Percentiles rank a stretch among this genome's conserved stretches.
phyloP scores from a whole-genome alignment of 2,329 filamentous ascomycete genomes.

The Cryphonectria japonica region DNA sequence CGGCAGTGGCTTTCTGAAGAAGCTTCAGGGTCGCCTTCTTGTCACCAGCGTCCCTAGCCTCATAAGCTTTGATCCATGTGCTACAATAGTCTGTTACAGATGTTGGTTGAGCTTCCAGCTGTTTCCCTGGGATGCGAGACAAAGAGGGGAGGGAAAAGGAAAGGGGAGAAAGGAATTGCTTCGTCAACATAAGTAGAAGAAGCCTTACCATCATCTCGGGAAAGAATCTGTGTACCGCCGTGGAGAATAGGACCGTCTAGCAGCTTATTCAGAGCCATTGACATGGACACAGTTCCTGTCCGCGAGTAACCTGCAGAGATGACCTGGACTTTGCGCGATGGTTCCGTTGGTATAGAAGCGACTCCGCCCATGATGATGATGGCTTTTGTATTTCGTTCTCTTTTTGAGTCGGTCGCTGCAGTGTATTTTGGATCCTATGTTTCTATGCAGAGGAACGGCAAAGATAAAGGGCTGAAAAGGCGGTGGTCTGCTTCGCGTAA shows the following conservation, averaged over 20 bases:
- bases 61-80: slow-evolving; percentile 34
- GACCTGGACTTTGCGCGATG: slow-evolving; percentile 20
- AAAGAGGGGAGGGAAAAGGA: too few species aligned
- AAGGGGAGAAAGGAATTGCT: background rate
- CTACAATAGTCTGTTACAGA: slow-evolving; percentile 28
- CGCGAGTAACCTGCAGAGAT: slow-evolving; percentile 28
- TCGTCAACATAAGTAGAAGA: background rate
- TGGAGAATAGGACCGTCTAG: slow-evolving; percentile 22
- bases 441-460: too few species aligned
- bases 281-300: slow-evolving; percentile 28
- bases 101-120: too few species aligned
- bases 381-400: too few species aligned
- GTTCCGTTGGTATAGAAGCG: slow-evolving; percentile 20
- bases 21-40: slow-evolving; percentile 30
- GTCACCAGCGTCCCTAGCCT: slow-evolving; percentile 32
- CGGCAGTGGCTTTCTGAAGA: slow-evolving; percentile 38
- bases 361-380: slow-evolving; percentile 23
- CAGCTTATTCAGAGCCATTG: slow-evolving; percentile 25
- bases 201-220: slow-evolving; percentile 12
- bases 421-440: too few species aligned
- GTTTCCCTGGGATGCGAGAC: too few species aligned
- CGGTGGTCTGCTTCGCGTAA: too few species aligned
- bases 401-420: too few species aligned
- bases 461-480: too few species aligned
- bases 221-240: slow-evolving; percentile 23